These are phyloP conservation scores for Bremia lactucae DNA, from an alignment of 352 stramenopile species.

Conservation along the genomic window DNA sequence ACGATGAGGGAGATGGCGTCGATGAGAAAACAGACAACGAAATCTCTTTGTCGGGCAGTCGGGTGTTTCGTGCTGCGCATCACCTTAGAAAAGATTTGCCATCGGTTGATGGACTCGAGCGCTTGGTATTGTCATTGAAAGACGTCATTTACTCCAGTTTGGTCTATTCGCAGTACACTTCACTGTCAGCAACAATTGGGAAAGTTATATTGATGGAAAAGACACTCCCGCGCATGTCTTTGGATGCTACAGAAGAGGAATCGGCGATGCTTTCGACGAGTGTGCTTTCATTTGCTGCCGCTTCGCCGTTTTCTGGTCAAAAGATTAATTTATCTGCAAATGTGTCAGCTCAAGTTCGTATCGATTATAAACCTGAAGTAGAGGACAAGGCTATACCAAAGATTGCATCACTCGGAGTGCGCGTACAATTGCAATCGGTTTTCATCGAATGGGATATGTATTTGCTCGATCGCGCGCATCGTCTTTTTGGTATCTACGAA, in stretches of 20 bases:
- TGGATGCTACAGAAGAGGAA: slow-evolving; percentile 53
- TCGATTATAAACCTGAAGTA: slow-evolving; percentile 36
- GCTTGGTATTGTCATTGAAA: slow-evolving; percentile 53
- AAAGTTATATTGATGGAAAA: slow-evolving; percentile 62
- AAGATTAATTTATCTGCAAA: slow-evolving; percentile 61
- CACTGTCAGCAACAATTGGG: slow-evolving; percentile 44
- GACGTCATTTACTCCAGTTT: slow-evolving; percentile 62
- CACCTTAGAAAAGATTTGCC: slow-evolving; percentile 30
- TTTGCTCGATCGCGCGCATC: slow-evolving; percentile 64
- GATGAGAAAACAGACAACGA: slow-evolving; percentile 13
- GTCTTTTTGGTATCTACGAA: slow-evolving; percentile 63
- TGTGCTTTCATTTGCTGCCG: slow-evolving; percentile 51
- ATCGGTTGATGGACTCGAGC: slow-evolving; percentile 53
- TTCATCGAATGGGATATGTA: slow-evolving; percentile 84
- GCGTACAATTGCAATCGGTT: slow-evolving; percentile 63
- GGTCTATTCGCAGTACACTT: slow-evolving; percentile 42
- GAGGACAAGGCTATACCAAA: slow-evolving; percentile 13
- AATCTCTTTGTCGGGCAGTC: slow-evolving; percentile 13
- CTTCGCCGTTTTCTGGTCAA: slow-evolving; percentile 39
- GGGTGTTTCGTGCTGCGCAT: slow-evolving; percentile 13
- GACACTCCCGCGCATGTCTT: slow-evolving; percentile 64
- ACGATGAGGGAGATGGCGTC: slow-evolving; percentile 20
- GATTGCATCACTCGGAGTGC: slow-evolving; percentile 39
- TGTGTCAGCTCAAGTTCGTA: slow-evolving; percentile 51
- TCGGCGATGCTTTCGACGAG: slow-evolving; percentile 44